phyloP scores from a whole-genome alignment of 2,329 filamentous ascomycete species.

The Calcarisporium arbuscula region DNA sequence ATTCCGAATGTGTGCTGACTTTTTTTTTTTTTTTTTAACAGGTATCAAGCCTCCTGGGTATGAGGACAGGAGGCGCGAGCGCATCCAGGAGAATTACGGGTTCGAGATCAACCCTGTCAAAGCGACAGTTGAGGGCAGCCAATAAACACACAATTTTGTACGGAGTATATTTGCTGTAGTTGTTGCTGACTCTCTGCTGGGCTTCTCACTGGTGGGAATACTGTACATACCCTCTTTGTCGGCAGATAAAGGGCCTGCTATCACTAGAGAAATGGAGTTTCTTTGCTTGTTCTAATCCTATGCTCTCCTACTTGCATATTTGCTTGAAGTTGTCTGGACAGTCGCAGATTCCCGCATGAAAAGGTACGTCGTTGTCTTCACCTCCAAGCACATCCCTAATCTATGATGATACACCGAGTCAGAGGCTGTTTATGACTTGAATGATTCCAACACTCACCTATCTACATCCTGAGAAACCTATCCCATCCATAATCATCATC shows the following conservation, averaged over 20 bases:
- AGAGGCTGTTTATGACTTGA: conserved; percentile 43
- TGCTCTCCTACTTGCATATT: too few species aligned
- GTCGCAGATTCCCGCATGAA: too few species aligned
- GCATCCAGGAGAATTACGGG: conserved; percentile 81
- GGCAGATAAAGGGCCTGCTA: conserved; percentile 26
- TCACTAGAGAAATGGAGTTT: conserved; percentile 35
- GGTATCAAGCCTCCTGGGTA: conserved; percentile 78
- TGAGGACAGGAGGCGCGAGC: conserved; percentile 73
- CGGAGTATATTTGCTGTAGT: too few species aligned
- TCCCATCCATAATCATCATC: too few species aligned
- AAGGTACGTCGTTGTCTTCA: conserved; percentile 18
- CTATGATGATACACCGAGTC: conserved; percentile 34
- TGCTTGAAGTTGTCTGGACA: too few species aligned
- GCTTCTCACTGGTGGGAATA: conserved; percentile 2
- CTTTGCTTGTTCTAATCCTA: conserved; percentile 22
- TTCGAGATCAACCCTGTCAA: conserved; percentile 70
- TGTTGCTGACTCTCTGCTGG: too few species aligned
- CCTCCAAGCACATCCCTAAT: too few species aligned
- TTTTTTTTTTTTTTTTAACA: conserved; percentile 27
- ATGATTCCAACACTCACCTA: conserved; percentile 36
- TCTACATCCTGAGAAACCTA: too few species aligned
- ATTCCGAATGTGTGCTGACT: conserved; percentile 8
- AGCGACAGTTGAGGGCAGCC: conserved; percentile 39
- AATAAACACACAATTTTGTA: conserved; percentile 25
- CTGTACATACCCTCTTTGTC: conserved; percentile 31